Evolutionary conservation across 345 rosid genomes (phyloP).

Genomic region (Euphorbia pulcherrima): DNA sequence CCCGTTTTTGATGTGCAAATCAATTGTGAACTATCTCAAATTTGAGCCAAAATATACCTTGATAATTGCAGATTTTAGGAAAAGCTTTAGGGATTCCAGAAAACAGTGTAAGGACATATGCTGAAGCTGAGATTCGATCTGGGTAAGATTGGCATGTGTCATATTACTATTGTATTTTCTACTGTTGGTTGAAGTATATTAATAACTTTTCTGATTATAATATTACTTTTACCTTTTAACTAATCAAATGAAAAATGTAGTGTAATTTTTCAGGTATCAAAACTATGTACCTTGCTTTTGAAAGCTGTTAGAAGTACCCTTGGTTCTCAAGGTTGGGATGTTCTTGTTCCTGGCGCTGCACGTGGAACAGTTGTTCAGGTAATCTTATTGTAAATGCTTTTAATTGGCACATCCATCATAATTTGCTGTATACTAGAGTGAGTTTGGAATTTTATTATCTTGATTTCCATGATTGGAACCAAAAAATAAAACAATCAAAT

Average conservation of each 20-base stretch:
- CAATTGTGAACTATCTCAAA: background rate
- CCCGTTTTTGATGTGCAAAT: background rate
- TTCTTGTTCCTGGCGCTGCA: constrained; percentile 86
- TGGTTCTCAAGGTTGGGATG: constrained; percentile 95
- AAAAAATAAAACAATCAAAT: no score
- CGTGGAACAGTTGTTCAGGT: constrained; percentile 82
- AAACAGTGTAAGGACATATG: constrained; percentile 75
- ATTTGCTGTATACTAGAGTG: no score
- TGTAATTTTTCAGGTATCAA: constrained; percentile 90
- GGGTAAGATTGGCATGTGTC: constrained; percentile 54
- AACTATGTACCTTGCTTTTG: constrained; percentile 77
- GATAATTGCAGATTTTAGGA: constrained; percentile 64
- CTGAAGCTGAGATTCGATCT: constrained; percentile 99
- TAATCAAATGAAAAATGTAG: constrained; percentile 35
- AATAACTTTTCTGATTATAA: background rate
- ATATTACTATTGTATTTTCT: background rate
- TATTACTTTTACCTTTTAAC: constrained; percentile 19
- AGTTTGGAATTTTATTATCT: no score
- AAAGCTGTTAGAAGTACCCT: constrained; percentile 74
- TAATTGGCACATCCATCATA: no score
- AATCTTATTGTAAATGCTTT: constrained; percentile 1
- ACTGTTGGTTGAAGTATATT: background rate
- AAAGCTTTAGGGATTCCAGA: constrained; percentile 87
- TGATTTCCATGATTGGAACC: no score
- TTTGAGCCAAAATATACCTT: constrained; percentile 13